Evolutionary conservation across 257 asterid species (phyloP), one percentile per base, ranked within the genome.

Genomic region (Rehmannia glutinosa): DNA sequence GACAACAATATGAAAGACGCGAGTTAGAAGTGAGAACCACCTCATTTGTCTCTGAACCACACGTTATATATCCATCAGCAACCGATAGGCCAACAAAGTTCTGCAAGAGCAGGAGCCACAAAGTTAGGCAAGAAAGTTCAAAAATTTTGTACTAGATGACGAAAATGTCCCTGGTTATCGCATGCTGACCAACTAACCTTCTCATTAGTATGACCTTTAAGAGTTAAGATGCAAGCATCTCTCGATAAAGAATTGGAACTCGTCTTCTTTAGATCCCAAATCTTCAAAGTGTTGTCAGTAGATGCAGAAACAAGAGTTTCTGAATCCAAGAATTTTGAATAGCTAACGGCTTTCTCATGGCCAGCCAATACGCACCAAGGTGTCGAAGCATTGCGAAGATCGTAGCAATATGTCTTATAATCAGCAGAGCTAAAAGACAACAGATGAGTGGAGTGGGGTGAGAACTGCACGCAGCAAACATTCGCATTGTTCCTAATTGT

Each of bases 21-120:
- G 53, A 68, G 62, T 30, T n/a, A 43, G 49, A 47, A 74, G 69
- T 50, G 69, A 71, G 51, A 9, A 25, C 28, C 54, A 84, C 99
- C 96, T 90, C 97, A 64, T 93, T 93, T 49, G 97, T 86, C 84
- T 93, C 99, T 1, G 96, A 90, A 52, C 99, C 99, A 49, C 99
- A 93, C 2, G 96, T 70, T 55, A 93, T 90, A 77, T 90, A 93
- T 71, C 97, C 97, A 80, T 88, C 92, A 74, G 81, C 77, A 76
- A 85, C 91, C 42, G 99, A 88, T 51, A 90, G 86, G 53, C 99
- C 99, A 74, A 93, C 96, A 82, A 93, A 93, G 74, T 93, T 93
- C 99, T 90, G 96, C 80, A 68, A 60, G 70, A 80, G 67, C 24
- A 62, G 56, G 66, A 74, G 68, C 13, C 30, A 55, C 35, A 74